These are phyloP conservation scores for Cutaneotrichosporon cavernicola DNA, from an alignment of 1,284 basidiomycete genomes.

Conservation along the genomic window DNA sequence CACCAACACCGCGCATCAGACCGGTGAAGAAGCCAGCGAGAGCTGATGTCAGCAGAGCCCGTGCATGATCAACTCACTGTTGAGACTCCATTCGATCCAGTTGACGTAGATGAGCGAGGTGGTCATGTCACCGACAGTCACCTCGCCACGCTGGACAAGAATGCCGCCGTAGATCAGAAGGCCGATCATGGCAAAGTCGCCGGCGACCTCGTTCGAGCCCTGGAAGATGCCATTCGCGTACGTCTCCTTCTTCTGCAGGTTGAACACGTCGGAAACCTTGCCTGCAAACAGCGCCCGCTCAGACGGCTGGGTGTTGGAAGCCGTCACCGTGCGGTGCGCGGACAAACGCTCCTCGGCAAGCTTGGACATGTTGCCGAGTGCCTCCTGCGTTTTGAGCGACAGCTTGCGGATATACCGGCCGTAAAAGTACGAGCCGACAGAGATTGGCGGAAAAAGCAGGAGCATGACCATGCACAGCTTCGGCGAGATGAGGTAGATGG, in stretches of 20 bases:
- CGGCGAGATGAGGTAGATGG: slow-evolving; percentile 51
- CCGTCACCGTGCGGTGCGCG: slow-evolving; percentile 50
- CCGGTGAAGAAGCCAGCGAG: slow-evolving; percentile 52
- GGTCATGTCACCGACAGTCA: slow-evolving; percentile 51
- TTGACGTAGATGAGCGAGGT: slow-evolving; percentile 52
- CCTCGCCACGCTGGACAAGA: slow-evolving; percentile 45
- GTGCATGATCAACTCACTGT: slow-evolving; percentile 38
- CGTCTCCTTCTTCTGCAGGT: slow-evolving; percentile 49
- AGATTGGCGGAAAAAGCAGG: slow-evolving; percentile 50
- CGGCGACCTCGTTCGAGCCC: slow-evolving; percentile 48
- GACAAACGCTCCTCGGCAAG: slow-evolving; percentile 50
- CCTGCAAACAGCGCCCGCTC: slow-evolving; percentile 42
- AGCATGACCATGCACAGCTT: slow-evolving; percentile 49
- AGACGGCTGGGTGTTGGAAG: slow-evolving; percentile 46
- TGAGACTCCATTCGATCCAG: slow-evolving; percentile 52
- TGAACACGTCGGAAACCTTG: slow-evolving; percentile 46
- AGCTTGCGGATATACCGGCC: slow-evolving; percentile 50
- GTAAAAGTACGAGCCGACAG: slow-evolving; percentile 51
- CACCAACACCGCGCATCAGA: slow-evolving; percentile 52
- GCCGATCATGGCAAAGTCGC: slow-evolving; percentile 51
- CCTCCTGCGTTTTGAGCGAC: slow-evolving; percentile 50
- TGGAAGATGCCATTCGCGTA: slow-evolving; percentile 51
- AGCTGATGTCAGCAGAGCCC: slow-evolving; percentile 28
- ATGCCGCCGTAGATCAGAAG: slow-evolving; percentile 50
- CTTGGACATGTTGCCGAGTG: slow-evolving; percentile 50